Percentiles rank a stretch among this genome's conserved stretches.
These are phyloP conservation scores for Sporothrix protearum DNA, from an alignment of 2,329 filamentous ascomycete genomes.

Conservation along the genomic window DNA sequence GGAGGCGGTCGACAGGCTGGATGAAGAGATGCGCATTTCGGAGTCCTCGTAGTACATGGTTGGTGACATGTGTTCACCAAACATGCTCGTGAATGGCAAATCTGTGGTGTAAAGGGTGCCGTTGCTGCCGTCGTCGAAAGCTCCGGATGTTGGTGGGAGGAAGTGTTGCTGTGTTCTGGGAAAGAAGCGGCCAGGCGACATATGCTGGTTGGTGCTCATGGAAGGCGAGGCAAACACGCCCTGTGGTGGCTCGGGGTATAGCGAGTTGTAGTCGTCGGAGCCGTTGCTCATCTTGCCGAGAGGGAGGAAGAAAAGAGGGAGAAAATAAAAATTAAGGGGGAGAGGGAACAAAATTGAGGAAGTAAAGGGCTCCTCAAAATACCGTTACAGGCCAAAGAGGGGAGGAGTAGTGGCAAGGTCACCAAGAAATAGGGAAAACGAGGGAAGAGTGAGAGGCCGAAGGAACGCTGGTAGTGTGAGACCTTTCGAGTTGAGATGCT, in stretches of 20 bases:
- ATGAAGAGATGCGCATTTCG: constrained; percentile 51
- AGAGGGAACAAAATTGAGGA: neutral
- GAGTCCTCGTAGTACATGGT: constrained; percentile 49
- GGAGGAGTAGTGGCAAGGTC: constrained; percentile 1
- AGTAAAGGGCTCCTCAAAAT: constrained; percentile 1
- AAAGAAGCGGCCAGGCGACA: constrained; percentile 28
- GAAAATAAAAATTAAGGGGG: neutral
- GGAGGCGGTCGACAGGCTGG: constrained; percentile 58
- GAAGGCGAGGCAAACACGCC: constrained; percentile 25
- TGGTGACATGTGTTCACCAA: constrained; percentile 47
- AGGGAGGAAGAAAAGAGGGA: neutral
- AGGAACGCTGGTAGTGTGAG: constrained; percentile 13
- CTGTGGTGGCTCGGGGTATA: constrained; percentile 30
- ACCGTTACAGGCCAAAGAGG: neutral
- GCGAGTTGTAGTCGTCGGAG: constrained; percentile 28
- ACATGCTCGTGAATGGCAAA: constrained; percentile 41
- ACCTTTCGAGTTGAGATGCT: neutral
- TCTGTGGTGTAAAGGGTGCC: constrained; percentile 48
- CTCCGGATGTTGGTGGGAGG: constrained; percentile 39
- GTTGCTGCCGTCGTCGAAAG: constrained; percentile 42
- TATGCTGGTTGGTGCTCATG: constrained; percentile 25
- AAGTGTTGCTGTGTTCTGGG: constrained; percentile 22
- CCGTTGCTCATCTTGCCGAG: constrained; percentile 26
- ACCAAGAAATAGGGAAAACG: neutral
- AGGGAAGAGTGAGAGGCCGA: neutral